phyloP scores from a whole-genome alignment of 2,329 filamentous ascomycete species.

The Xylariaceae sp. region DNA sequence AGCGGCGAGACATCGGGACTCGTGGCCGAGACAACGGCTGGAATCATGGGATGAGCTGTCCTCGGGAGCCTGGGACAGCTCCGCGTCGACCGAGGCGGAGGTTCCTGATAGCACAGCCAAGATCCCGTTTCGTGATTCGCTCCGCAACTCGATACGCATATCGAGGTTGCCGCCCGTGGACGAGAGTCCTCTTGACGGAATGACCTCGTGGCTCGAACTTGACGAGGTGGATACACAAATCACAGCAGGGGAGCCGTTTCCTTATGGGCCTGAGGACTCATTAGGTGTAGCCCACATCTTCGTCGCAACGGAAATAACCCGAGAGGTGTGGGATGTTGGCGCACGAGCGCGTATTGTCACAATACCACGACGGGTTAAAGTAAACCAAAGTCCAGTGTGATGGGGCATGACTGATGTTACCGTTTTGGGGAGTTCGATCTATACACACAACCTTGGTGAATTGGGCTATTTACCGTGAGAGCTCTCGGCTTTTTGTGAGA shows the following conservation, averaged over 20 bases:
- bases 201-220: constrained; percentile 15
- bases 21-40: background rate
- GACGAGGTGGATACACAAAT: constrained; percentile 1
- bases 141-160: constrained; percentile 7
- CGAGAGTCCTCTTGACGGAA: background rate
- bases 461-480: constrained; percentile 1
- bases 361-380: constrained; percentile 18
- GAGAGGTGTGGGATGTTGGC: background rate
- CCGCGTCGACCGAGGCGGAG: background rate
- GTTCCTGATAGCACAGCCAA: background rate
- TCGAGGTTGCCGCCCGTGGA: background rate
- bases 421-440: background rate
- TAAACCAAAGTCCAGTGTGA: background rate
- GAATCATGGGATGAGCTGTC: background rate
- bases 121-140: background rate
- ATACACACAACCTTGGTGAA: background rate
- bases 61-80: background rate
- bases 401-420: background rate
- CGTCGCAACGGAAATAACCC: constrained; percentile 20
- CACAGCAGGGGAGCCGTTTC: background rate
- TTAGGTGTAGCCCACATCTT: constrained; percentile 8
- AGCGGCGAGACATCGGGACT: background rate
- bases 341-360: constrained; percentile 19
- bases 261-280: constrained; percentile 4
- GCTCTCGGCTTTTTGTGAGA: background rate